Base-by-base conservation (phyloP, 75 land plant genomes). In the Cupressus sempervirens region DNA sequence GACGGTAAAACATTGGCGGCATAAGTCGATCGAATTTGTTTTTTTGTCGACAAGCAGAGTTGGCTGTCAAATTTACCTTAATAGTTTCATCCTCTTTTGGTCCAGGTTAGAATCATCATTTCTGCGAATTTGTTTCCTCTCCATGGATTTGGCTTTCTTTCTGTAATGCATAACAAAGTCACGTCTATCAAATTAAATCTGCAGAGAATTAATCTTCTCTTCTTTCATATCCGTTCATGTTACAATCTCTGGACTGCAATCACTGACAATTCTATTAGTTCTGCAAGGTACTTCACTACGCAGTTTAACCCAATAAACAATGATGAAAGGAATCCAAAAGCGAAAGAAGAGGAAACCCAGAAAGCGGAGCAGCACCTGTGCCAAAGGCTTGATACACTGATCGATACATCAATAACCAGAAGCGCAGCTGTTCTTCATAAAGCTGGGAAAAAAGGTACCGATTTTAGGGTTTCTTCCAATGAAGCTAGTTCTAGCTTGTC, bases 401-500 rank as follows among this genome's bases (percentile, higher is more conserved):
- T 72, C 74, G 74, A 72, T 11, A 1, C 74, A 30, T 30, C 32
- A 11, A 12, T 72, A 11, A 72, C 74, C 74, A 72, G 34, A 72
- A 32, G 35, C 73, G 7, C 73, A 68, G 6, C 26, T 7, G 7
- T 7, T 29, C 67, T 20, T n/a, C 79, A 13, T 2, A 76, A 3
- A 38, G 40, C 36, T 3, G 36, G 40, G 38, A 35, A 76, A 76
- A 79, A 79, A 79, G 81, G 81, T 79, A 79, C 81, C 58, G 16
- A 3, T 52, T 58, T 54, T 85, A 52, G 35, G 30, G 41, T 52
- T 12, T 34, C 26, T 29, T 62, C 30, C 83, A 77, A 54, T 54
- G 38, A 72, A 52, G 62, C 14, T 70, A 86, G 89, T 41, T 85
- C 88, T 16, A 86, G 88, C 82, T 56, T 88, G 7, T 30, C 86